phyloP scores from a whole-genome alignment of 2,329 filamentous ascomycete species.

The Trichoderma harzianum region DNA sequence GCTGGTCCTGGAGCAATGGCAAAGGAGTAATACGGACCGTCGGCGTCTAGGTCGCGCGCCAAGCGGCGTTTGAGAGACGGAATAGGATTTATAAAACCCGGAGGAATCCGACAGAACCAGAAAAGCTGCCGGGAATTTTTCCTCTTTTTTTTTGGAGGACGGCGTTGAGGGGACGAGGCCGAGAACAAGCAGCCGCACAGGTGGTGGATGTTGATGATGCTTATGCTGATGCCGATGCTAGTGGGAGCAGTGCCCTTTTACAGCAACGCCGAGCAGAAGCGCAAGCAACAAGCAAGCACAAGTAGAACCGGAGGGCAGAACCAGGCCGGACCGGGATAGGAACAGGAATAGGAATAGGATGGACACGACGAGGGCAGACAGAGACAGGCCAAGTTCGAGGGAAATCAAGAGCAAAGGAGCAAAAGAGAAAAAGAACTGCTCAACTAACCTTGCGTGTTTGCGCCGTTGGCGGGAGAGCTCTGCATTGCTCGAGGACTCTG shows the following conservation, averaged over 20 bases:
- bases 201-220: background rate
- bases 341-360: background rate
- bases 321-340: background rate
- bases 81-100: background rate
- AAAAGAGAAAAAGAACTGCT: background rate
- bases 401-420: background rate
- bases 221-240: background rate
- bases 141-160: background rate
- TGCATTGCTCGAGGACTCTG: slow-evolving; percentile 22
- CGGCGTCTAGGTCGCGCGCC: slow-evolving; percentile 8
- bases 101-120: background rate
- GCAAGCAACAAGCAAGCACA: background rate
- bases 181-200: background rate
- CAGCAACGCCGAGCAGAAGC: background rate
- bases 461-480: slow-evolving; percentile 20
- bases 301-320: background rate
- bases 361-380: background rate
- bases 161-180: background rate
- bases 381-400: background rate
- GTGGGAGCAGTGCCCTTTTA: background rate
- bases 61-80: background rate
- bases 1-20: background rate
- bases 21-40: slow-evolving; percentile 7
- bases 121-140: background rate
- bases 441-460: slow-evolving; percentile 20